These are phyloP conservation scores for Elaeis oleifera DNA, from an alignment of 202 grass and related monocot genomes.

Conservation along the genomic window DNA sequence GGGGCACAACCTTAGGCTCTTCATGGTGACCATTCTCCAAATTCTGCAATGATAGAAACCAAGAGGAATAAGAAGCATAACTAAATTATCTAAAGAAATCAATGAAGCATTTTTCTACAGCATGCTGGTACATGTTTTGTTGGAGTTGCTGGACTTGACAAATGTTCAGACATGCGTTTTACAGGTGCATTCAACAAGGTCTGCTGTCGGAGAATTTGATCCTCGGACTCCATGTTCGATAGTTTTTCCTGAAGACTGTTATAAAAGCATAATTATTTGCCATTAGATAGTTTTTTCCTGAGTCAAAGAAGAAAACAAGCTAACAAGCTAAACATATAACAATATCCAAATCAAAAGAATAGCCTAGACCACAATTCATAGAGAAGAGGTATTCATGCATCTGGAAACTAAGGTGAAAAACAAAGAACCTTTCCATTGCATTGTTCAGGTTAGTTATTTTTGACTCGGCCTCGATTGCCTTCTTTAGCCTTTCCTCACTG, in stretches of 20 bases:
- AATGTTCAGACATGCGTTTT: constrained; percentile 93
- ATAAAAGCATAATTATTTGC: constrained; percentile 15
- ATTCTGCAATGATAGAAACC: constrained; percentile 30
- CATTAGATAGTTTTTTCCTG: too few relatives aligned
- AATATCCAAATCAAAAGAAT: too few relatives aligned
- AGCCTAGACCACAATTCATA: too few relatives aligned
- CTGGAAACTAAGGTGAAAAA: constrained; percentile 1
- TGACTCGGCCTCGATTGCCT: constrained; percentile 67
- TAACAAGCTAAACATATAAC: too few relatives aligned
- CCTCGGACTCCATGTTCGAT: constrained; percentile 75
- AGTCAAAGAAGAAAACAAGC: too few relatives aligned
- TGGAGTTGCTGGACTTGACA: constrained; percentile 67
- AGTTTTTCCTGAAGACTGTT: constrained; percentile 83
- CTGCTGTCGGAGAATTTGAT: constrained; percentile 79
- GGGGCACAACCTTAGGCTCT: constrained; percentile 41
- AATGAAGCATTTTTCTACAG: not conserved
- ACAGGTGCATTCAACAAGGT: constrained; percentile 53
- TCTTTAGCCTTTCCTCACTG: constrained; percentile 85
- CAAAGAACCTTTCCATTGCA: constrained; percentile 68
- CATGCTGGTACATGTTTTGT: constrained; percentile 40
- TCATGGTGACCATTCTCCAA: constrained; percentile 54
- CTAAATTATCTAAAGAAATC: constrained; percentile 13
- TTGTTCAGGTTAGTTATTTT: constrained; percentile 76
- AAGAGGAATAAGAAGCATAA: constrained; percentile 22
- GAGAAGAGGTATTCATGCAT: too few relatives aligned